phyloP scores from a whole-genome alignment of 208 protist species.

The Kentomonas sorsogonicus region DNA sequence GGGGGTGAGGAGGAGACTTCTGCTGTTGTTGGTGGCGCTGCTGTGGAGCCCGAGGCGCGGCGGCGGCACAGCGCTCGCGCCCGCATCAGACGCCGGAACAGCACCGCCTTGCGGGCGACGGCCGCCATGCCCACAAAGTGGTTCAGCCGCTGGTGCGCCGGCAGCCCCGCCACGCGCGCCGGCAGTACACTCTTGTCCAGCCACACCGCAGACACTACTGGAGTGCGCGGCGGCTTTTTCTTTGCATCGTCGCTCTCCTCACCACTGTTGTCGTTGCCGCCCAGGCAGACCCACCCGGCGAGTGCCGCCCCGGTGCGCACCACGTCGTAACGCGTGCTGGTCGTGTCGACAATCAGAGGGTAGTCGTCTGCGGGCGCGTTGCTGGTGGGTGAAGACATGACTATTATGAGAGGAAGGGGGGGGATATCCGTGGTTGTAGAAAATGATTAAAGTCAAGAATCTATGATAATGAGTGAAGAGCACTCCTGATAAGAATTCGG shows the following conservation, averaged over 20 bases:
- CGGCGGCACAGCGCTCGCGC: conserved; percentile 8
- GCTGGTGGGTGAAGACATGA: no score
- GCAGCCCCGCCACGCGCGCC: conserved; percentile 52
- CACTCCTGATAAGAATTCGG: no score
- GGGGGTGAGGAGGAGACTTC: no score
- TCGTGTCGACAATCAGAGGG: conserved; percentile 57
- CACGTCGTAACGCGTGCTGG: conserved; percentile 71
- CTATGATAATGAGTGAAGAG: no score
- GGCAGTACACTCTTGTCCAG: conserved; percentile 73
- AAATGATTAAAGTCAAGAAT: no score
- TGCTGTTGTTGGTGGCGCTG: neutral
- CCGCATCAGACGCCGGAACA: conserved; percentile 85
- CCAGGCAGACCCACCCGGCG: conserved; percentile 59
- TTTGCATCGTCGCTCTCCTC: no score
- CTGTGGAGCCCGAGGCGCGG: neutral
- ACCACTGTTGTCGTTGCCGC: conserved; percentile 38
- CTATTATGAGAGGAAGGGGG: no score
- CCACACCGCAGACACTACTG: no score
- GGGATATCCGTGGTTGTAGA: no score
- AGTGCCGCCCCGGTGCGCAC: conserved; percentile 54
- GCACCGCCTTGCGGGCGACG: conserved; percentile 84
- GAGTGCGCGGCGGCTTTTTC: no score
- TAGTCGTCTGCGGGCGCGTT: no score
- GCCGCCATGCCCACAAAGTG: conserved; percentile 90
- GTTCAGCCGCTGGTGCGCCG: conserved; percentile 85